Percentiles rank a stretch among this genome's conserved stretches.
Evolutionary conservation across 225 moss, liverwort and hornwort genomes (phyloP).

Genomic region (Polytrichum formosum): DNA sequence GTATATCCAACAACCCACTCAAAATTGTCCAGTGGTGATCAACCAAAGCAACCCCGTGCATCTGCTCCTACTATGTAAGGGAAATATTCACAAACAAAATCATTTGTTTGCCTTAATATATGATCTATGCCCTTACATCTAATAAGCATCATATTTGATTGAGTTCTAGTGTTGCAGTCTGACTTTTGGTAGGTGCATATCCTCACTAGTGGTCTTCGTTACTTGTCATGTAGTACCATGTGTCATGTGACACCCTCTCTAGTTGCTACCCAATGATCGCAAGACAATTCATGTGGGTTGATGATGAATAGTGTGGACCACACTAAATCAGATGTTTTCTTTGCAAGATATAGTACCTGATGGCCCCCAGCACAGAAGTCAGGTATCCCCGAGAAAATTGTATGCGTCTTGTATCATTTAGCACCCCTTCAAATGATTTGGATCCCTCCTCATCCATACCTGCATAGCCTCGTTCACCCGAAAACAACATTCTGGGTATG

Average conservation of each 20-base stretch:
- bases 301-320: too few relatives aligned
- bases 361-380: conserved; percentile 32
- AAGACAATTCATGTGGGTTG: too few relatives aligned
- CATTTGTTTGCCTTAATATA: neutral
- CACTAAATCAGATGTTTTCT: too few relatives aligned
- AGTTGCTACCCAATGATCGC: too few relatives aligned
- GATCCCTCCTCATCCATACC: conserved; percentile 55
- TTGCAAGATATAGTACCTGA: conserved; percentile 20
- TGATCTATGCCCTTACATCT: neutral
- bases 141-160: neutral
- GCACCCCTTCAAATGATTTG: conserved; percentile 26
- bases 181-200: neutral
- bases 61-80: conserved; percentile 15
- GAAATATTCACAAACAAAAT: neutral
- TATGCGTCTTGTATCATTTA: conserved; percentile 49
- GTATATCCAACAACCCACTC: conserved; percentile 20
- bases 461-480: neutral
- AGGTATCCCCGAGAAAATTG: conserved; percentile 55
- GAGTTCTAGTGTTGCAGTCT: neutral
- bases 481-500: neutral
- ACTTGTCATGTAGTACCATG: too few relatives aligned
- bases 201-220: neutral
- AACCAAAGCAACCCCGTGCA: conserved; percentile 20
- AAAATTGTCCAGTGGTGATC: conserved; percentile 23
- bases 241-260: too few relatives aligned